phyloP scores from a whole-genome alignment of 2,329 filamentous ascomycete genomes.

The Alternaria metachromatica region DNA sequence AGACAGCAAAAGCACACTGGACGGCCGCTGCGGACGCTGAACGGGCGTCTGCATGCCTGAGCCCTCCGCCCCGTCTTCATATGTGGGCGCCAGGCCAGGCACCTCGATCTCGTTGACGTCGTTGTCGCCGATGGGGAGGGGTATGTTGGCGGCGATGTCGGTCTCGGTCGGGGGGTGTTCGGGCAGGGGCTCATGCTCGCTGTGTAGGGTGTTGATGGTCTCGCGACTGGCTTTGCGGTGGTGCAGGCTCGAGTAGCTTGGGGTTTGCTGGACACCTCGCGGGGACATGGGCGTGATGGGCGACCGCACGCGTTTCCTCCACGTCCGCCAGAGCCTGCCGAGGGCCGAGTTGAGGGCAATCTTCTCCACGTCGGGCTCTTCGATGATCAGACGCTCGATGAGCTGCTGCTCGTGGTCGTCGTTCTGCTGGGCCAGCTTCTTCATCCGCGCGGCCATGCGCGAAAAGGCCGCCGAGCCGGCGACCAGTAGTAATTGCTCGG shows the following conservation, averaged over 20 bases:
- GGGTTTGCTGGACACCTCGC: slow-evolving; percentile 32
- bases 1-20: slow-evolving; percentile 40
- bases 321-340: slow-evolving; percentile 89
- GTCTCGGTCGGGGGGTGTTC: slow-evolving; percentile 55
- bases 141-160: slow-evolving; percentile 64
- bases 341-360: slow-evolving; percentile 88
- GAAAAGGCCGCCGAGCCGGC: slow-evolving; percentile 84
- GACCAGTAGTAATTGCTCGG: slow-evolving; percentile 87
- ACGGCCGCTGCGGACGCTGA: slow-evolving; percentile 30
- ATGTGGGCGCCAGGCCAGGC: slow-evolving; percentile 72
- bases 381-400: slow-evolving; percentile 76
- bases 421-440: slow-evolving; percentile 38
- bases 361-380: slow-evolving; percentile 91
- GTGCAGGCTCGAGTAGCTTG: slow-evolving; percentile 41
- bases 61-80: slow-evolving; percentile 58
- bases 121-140: slow-evolving; percentile 70
- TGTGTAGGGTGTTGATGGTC: slow-evolving; percentile 28
- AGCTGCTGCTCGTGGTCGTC: slow-evolving; percentile 62
- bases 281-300: slow-evolving; percentile 37
- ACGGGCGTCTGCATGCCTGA: slow-evolving; percentile 36
- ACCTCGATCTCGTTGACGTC: slow-evolving; percentile 84
- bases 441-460: slow-evolving; percentile 57
- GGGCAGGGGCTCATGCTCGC: slow-evolving; percentile 35
- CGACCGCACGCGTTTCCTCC: slow-evolving; percentile 81
- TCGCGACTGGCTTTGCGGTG: slow-evolving; percentile 39